Evolutionary conservation across 805 yeast species (phyloP), one percentile per base, ranked within the genome.

Genomic region (Yamadazyma insecticola): DNA sequence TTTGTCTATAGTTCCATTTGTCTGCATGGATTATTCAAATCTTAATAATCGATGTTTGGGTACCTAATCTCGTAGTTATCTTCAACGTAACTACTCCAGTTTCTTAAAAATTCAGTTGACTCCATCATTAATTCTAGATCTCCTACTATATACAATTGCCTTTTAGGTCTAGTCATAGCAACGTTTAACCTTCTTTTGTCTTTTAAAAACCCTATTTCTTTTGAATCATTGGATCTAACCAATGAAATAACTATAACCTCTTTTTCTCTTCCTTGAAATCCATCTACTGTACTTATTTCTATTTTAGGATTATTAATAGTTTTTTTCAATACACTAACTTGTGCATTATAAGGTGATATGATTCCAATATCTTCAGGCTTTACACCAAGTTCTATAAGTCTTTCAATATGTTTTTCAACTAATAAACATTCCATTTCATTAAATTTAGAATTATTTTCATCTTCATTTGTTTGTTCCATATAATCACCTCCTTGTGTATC

Each of bases 231-330:
- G 23, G 92, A 81, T 41, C 98, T 67, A 2, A 90, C 97, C 32
- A 90, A 55, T 2, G 92, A 72, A 9, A 92, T 59, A 1, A 90
- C 69, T 5, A 90, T 87, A 0, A 78, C 81, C 45, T 89, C 94
- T 53, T 90, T 92, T 50, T 90, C 98, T 39, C 97, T 66, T 1
- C 98, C 98, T 61, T 90, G 98, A 48, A 90, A 92, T 1, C 97
- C 97, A 59, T 90, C 98, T 4, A 90, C 90, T 0, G 97, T 86
- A 4, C 95, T 76, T 0, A 89, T 74, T 49, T 90, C 97, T 5
- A 90, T 60, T 1, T 36, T 39, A 4, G 34, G 33, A 29, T 58
- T 60, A 4, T 51, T 52, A 2, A 82, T 40, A 8, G 64, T 33
- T 24, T 58, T 63, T 40, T 77, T 76, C 18, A 90, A 43, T 10